Conservation (phyloP, 768 basidiomycete genomes). For the Amanita jacksonii region DNA sequence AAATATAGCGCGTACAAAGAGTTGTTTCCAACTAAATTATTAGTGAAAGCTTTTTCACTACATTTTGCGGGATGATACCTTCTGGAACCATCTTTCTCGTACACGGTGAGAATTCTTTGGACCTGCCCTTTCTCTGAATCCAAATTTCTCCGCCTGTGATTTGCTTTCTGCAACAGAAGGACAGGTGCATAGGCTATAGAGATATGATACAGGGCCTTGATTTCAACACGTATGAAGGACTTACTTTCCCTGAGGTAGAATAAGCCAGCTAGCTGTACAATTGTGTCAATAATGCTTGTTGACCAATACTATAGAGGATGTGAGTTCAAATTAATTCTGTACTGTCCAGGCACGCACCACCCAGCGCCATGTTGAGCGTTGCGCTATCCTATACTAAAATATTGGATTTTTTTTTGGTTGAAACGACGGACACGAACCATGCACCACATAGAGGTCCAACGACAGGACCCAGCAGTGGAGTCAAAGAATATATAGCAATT, state of each 20-base stretch:
- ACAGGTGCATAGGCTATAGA: constrained; percentile 34
- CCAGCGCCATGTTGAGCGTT: constrained; percentile 64
- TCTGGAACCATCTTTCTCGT: constrained; percentile 30
- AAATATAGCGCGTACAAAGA: constrained; percentile 43
- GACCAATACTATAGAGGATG: constrained; percentile 47
- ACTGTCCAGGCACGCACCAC: constrained; percentile 32
- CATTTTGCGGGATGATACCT: constrained; percentile 20
- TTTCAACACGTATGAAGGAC: constrained; percentile 17
- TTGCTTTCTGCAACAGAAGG: constrained; percentile 42
- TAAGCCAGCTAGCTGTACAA: constrained; percentile 45
- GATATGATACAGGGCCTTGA: too few relatives aligned
- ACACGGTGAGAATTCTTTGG: constrained; percentile 37
- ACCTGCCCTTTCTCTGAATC: constrained; percentile 36
- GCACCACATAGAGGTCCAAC: constrained; percentile 52
- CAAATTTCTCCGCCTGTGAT: constrained; percentile 28
- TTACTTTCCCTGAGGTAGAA: constrained; percentile 55
- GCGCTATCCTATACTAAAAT: constrained; percentile 34
- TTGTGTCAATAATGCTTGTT: constrained; percentile 45
- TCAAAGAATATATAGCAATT: constrained; percentile 55
- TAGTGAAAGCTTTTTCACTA: neutral
- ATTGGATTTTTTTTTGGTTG: neutral
- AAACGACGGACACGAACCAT: neutral
- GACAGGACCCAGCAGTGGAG: constrained; percentile 57
- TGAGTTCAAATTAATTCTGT: neutral
- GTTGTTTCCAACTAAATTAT: constrained; percentile 43